phyloP scores from a whole-genome alignment of 805 yeast species.

The Metschnikowia vanudenii region DNA sequence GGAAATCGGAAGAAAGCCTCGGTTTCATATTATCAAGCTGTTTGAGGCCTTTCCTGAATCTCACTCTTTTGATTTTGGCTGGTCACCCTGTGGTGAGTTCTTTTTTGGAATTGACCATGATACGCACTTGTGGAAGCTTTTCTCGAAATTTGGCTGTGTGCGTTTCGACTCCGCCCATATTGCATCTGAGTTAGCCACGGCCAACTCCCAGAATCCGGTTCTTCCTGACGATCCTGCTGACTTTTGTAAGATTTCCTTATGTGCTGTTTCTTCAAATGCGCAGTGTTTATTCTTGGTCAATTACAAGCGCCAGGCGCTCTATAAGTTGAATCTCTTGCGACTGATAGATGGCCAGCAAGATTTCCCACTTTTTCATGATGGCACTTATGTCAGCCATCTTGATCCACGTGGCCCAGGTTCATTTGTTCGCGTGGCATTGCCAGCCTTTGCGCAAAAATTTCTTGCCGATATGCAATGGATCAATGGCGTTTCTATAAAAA shows the following conservation, averaged over 20 bases:
- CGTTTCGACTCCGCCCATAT: slow-evolving; percentile 26
- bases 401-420: slow-evolving; percentile 10
- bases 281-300: slow-evolving; percentile 19
- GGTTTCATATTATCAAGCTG: not conserved
- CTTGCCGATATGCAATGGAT: slow-evolving; percentile 23
- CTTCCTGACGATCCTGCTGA: slow-evolving; percentile 2
- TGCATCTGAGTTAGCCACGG: slow-evolving; percentile 2
- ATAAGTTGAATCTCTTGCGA: slow-evolving; percentile 23
- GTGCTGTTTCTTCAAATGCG: slow-evolving; percentile 30
- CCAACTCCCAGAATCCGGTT: not conserved
- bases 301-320: slow-evolving; percentile 20
- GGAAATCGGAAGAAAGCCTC: not conserved
- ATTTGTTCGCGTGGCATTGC: slow-evolving; percentile 30
- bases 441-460: slow-evolving; percentile 30
- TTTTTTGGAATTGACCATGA: slow-evolving; percentile 22
- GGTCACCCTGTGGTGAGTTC: slow-evolving; percentile 41
- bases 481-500: slow-evolving; percentile 18
- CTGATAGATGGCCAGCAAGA: slow-evolving; percentile 6
- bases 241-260: slow-evolving; percentile 26
- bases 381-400: slow-evolving; percentile 27
- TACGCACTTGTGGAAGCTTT: slow-evolving; percentile 31
- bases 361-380: slow-evolving; percentile 24
- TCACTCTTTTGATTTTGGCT: slow-evolving; percentile 11
- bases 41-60: not conserved
- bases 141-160: slow-evolving; percentile 35